A percentile compares a stretch with the other conserved stretches of the same genome.
Evolutionary conservation across 2,329 filamentous ascomycete species (phyloP).

Genomic region (Metarhizium humberi): DNA sequence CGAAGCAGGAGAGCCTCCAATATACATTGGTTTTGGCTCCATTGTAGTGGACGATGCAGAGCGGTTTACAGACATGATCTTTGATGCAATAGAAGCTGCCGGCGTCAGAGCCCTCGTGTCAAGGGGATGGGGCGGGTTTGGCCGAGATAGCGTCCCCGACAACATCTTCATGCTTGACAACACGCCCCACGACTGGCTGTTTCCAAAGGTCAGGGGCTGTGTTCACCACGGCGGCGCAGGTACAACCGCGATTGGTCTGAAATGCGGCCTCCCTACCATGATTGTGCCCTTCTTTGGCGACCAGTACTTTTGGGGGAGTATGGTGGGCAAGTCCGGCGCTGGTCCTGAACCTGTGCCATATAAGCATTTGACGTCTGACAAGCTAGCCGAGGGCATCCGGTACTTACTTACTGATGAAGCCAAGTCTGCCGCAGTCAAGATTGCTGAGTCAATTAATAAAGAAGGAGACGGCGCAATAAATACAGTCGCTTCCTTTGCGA

Average conservation of each 20-base stretch:
- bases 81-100: constrained; percentile 54
- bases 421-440: constrained; percentile 42
- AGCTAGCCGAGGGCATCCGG: constrained; percentile 60
- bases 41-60: constrained; percentile 68
- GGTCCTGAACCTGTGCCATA: constrained; percentile 61
- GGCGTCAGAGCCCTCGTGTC: constrained; percentile 64
- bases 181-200: constrained; percentile 69
- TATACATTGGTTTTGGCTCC: constrained; percentile 70
- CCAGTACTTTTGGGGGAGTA: constrained; percentile 68
- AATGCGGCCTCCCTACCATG: constrained; percentile 63
- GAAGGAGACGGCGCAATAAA: constrained; percentile 63
- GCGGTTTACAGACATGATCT: constrained; percentile 60
- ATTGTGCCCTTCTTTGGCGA: constrained; percentile 75
- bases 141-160: constrained; percentile 46
- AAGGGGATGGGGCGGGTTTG: constrained; percentile 68
- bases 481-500: constrained; percentile 58
- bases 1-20: constrained; percentile 44
- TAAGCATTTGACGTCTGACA: constrained; percentile 54
- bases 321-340: constrained; percentile 54
- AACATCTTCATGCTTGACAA: constrained; percentile 66
- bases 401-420: constrained; percentile 56
- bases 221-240: constrained; percentile 73
- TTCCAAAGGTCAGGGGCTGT: constrained; percentile 55
- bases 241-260: constrained; percentile 65
- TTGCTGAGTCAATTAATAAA: constrained; percentile 50